These are phyloP conservation scores for Candida andamanensis DNA, from an alignment of 805 yeast genomes.

Conservation along the genomic window DNA sequence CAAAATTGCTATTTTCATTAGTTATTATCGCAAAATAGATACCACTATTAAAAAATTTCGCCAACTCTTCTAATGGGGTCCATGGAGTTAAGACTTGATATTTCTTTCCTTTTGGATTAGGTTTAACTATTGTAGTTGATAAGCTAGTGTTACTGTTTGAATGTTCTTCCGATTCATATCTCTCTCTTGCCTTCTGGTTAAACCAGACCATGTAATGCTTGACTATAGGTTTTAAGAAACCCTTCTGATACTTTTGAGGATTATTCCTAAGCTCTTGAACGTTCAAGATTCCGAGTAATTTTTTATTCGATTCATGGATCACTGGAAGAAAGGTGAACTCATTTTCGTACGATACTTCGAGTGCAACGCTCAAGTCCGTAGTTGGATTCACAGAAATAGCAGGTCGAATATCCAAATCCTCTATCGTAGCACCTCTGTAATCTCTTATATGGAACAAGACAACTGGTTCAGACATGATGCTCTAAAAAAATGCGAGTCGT, in stretches of 20 bases:
- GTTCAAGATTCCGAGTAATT: conserved; percentile 46
- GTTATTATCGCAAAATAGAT: conserved; percentile 55
- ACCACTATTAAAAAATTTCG: conserved; percentile 44
- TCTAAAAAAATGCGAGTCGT: no score
- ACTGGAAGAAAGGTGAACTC: conserved; percentile 53
- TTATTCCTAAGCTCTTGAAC: conserved; percentile 37
- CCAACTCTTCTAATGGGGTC: conserved; percentile 51
- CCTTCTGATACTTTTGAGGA: conserved; percentile 18
- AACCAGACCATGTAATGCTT: conserved; percentile 41
- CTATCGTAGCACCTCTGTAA: conserved; percentile 50
- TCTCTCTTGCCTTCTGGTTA: conserved; percentile 29
- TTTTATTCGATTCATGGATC: conserved; percentile 40
- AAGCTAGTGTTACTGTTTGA: conserved; percentile 1
- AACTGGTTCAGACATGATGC: no score
- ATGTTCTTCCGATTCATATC: conserved; percentile 22
- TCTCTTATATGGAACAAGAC: conserved; percentile 28
- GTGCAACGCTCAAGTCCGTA: conserved; percentile 43
- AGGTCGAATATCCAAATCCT: conserved; percentile 55
- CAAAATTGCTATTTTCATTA: conserved; percentile 46
- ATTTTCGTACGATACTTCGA: conserved; percentile 52
- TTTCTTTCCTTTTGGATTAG: conserved; percentile 22
- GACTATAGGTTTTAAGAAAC: conserved; percentile 21
- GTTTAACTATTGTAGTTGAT: conserved; percentile 28
- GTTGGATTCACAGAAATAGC: conserved; percentile 49
- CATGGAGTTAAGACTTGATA: conserved; percentile 47